Conservation (phyloP, 2,329 filamentous ascomycete species). For the Cordyceps cateniannulata region DNA sequence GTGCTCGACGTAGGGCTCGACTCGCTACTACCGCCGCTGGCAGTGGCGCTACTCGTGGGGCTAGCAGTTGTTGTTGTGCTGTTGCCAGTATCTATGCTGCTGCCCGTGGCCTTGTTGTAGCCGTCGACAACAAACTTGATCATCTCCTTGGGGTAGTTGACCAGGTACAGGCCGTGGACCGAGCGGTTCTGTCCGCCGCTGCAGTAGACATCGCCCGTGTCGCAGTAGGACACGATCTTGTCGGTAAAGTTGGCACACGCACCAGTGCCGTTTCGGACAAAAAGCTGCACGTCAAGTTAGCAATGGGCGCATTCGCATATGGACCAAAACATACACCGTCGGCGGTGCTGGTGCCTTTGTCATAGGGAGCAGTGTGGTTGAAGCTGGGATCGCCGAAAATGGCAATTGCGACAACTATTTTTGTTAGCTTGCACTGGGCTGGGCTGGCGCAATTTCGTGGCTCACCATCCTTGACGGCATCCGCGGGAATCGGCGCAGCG, state of each 20-base stretch:
- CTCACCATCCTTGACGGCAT: slow-evolving; percentile 29
- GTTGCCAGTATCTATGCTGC: slow-evolving; percentile 3
- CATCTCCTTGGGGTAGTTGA: slow-evolving; percentile 27
- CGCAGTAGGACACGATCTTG: slow-evolving; percentile 35
- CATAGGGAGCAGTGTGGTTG: slow-evolving; percentile 28
- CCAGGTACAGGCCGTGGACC: slow-evolving; percentile 31
- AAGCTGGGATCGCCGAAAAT: slow-evolving; percentile 37
- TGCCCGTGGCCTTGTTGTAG: slow-evolving; percentile 19
- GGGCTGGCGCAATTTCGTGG: not conserved
- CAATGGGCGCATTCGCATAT: not conserved
- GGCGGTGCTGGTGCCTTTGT: slow-evolving; percentile 29
- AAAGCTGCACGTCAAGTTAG: slow-evolving; percentile 23
- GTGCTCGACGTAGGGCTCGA: not conserved
- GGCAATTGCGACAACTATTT: slow-evolving; percentile 32
- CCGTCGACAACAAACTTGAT: slow-evolving; percentile 29
- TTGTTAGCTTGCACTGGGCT: slow-evolving; percentile 8
- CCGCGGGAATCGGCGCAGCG: slow-evolving; percentile 20
- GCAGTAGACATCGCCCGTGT: slow-evolving; percentile 36
- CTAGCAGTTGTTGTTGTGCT: slow-evolving; percentile 12
- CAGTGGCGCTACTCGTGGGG: slow-evolving; percentile 3
- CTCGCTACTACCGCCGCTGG: not conserved
- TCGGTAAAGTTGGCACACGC: slow-evolving; percentile 29
- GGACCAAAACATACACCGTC: slow-evolving; percentile 28
- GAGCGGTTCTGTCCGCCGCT: slow-evolving; percentile 23
- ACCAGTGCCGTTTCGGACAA: slow-evolving; percentile 28